phyloP scores from a whole-genome alignment of 352 stramenopile species.

The Phytophthora meadii region DNA sequence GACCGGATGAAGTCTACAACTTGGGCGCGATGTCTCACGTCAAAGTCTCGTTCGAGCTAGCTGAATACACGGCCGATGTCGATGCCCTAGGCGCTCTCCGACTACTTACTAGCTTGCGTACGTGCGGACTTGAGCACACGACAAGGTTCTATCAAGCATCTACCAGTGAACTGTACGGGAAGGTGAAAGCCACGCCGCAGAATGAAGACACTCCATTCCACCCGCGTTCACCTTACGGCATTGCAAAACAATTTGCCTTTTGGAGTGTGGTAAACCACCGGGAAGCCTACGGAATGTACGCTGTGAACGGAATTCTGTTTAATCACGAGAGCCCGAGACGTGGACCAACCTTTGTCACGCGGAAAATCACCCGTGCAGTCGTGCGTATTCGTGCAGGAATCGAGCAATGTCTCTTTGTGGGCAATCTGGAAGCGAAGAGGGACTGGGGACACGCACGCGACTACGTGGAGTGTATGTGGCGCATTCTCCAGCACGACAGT shows the following conservation, averaged over 20 bases:
- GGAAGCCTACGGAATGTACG: constrained; percentile 95
- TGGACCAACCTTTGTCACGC: constrained; percentile 98
- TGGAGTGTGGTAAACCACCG: constrained; percentile 99
- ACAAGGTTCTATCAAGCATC: constrained; percentile 97
- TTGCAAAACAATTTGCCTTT: constrained; percentile 99
- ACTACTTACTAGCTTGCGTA: constrained; percentile 97
- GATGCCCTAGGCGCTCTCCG: constrained; percentile 96
- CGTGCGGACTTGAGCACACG: constrained; percentile 81
- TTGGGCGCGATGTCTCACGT: constrained; percentile 99
- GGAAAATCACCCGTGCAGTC: constrained; percentile 98
- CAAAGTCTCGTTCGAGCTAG: constrained; percentile 99
- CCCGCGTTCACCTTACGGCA: constrained; percentile 97
- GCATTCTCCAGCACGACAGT: constrained; percentile 94
- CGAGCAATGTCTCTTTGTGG: constrained; percentile 96
- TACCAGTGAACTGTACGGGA: constrained; percentile 98
- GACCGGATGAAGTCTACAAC: constrained; percentile 99
- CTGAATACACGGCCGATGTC: constrained; percentile 99
- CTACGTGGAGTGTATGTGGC: constrained; percentile 99
- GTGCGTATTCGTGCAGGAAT: constrained; percentile 93
- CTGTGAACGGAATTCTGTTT: constrained; percentile 99
- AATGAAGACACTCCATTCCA: constrained; percentile 98
- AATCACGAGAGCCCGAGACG: constrained; percentile 99
- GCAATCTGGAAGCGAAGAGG: constrained; percentile 97
- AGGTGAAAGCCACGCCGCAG: constrained; percentile 97
- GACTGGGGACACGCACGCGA: constrained; percentile 99